A percentile compares a stretch with the other conserved stretches of the same genome.
phyloP scores from a whole-genome alignment of 352 stramenopile genomes.

The Pythium apleroticum region DNA sequence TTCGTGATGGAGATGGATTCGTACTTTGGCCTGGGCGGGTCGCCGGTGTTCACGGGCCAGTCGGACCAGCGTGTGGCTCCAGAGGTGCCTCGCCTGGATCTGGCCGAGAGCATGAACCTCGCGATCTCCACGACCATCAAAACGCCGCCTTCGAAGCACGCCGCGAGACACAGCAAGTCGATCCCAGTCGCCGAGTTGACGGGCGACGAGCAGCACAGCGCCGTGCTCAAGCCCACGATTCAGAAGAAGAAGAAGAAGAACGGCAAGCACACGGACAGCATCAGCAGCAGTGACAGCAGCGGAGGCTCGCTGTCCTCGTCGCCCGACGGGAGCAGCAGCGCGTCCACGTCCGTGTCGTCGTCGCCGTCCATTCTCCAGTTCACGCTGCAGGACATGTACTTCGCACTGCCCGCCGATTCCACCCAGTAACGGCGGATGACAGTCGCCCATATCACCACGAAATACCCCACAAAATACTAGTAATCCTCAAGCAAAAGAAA shows the following conservation, averaged over 20 bases:
- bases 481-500: neutral
- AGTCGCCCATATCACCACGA: no score
- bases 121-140: conserved; percentile 70
- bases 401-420: conserved; percentile 47
- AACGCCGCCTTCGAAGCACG: conserved; percentile 26
- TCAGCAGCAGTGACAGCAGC: neutral
- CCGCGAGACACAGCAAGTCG: conserved; percentile 13
- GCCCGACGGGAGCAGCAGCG: conserved; percentile 19
- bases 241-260: conserved; percentile 26
- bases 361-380: conserved; percentile 56
- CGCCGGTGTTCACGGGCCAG: conserved; percentile 67
- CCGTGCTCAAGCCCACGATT: conserved; percentile 13
- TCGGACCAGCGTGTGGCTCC: conserved; percentile 31
- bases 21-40: conserved; percentile 82
- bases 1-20: conserved; percentile 88
- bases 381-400: conserved; percentile 84
- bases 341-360: conserved; percentile 29
- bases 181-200: conserved; percentile 11
- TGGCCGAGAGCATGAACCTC: conserved; percentile 72
- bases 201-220: conserved; percentile 10
- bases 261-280: conserved; percentile 9
- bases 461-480: conserved; percentile 13
- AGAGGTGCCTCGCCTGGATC: conserved; percentile 60
- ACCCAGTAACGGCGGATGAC: no score
- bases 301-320: conserved; percentile 3